Base-by-base conservation (phyloP, 1,139 yeast species). In the Debaryomyces udenii region DNA sequence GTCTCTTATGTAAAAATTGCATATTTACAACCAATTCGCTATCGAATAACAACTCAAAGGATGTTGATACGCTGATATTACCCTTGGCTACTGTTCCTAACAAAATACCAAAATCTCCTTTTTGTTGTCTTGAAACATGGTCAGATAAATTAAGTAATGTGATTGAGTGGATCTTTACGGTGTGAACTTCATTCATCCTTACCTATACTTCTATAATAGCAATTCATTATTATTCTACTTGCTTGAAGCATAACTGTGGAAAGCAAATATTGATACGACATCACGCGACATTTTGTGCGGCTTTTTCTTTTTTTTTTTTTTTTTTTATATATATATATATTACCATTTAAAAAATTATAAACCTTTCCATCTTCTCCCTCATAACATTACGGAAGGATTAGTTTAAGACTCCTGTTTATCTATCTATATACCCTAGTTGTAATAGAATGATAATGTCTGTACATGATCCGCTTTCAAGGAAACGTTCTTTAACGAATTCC, bases 61-160 rank as follows among this genome's bases (percentile, higher is more conserved):
- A 53, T 16, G 39, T 39, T 3, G 57, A 54, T 4, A 59, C 52
- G 2, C 47, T 45, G 2, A 52, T 38, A 4, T 48, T 44, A 6
- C 46, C 52, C 15, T 44, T 36, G 11, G 41, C 44, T 4, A 7
- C 27, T 13, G 40, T 40, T 0, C 74, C 74, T 9, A 68, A 39
- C 9, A 69, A 43, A 1, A 66, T 51, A 0, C 75, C 75, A 41
- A 55, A 48, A 3, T 37, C 36, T 37, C 56, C 38, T 4, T 44
- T 28, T 27, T 42, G 46, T 2, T 43, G 44, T 39, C 64, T 47
- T 3, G 53, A 43, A 3, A 57, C 40, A 28, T 57, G 61, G 43
- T 64, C 69, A 1, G 68, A 52, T 2, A 67, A 44, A 40, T 55
- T 59, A 38, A 69, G 54, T 24, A 68, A 48, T 2, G 62, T 57